These are phyloP conservation scores for Xylaria sp. DNA, from an alignment of 2,329 filamentous ascomycete genomes.

Conservation along the genomic window DNA sequence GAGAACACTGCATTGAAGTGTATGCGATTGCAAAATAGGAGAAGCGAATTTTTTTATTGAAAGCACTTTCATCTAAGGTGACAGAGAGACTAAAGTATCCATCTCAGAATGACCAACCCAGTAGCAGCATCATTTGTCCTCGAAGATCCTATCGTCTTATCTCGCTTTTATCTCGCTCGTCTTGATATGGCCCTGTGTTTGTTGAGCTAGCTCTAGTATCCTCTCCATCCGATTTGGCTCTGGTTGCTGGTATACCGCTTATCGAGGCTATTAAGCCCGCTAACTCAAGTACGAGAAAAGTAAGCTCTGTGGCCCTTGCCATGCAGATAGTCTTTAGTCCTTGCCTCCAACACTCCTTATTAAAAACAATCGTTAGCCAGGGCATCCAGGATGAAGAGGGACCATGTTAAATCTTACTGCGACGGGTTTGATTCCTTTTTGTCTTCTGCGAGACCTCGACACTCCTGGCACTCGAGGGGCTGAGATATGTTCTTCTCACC, in stretches of 20 bases:
- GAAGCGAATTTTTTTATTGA: neutral
- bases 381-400: too few species aligned
- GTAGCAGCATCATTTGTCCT: conserved; percentile 4
- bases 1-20: neutral
- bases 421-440: neutral
- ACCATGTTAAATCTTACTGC: neutral
- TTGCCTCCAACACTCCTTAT: neutral
- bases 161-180: neutral
- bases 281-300: neutral
- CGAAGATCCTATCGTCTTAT: neutral
- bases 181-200: neutral
- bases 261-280: neutral
- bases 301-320: neutral
- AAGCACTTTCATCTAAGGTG: neutral
- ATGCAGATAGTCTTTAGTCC: neutral
- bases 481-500: neutral
- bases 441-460: neutral
- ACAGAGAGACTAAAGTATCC: neutral
- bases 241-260: neutral
- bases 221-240: too few species aligned
- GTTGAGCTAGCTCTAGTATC: neutral
- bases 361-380: neutral
- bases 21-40: neutral
- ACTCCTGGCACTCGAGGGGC: neutral
- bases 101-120: conserved; percentile 13